phyloP scores from a whole-genome alignment of 805 yeast species.

The Teunomyces cretensis region DNA sequence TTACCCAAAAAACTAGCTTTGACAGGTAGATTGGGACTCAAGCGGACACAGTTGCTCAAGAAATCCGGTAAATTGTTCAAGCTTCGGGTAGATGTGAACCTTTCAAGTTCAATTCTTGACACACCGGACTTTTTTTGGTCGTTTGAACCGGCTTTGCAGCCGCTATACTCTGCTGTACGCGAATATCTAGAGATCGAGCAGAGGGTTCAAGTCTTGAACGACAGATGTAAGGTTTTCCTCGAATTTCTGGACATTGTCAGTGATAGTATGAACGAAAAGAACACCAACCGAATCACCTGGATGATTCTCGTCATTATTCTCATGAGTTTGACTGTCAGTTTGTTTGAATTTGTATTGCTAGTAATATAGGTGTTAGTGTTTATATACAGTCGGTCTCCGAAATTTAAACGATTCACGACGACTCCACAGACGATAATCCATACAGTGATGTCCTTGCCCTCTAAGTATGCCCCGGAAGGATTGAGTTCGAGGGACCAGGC shows the following conservation, averaged over 20 bases:
- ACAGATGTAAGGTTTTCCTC: slow-evolving; percentile 87
- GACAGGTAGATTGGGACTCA: slow-evolving; percentile 83
- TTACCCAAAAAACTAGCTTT: slow-evolving; percentile 87
- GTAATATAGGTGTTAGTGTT: slow-evolving; percentile 21
- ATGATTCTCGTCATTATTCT: slow-evolving; percentile 82
- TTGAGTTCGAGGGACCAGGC: slow-evolving; percentile 23
- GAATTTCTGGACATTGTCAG: slow-evolving; percentile 92
- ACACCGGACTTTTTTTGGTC: slow-evolving; percentile 98
- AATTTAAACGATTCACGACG: background rate
- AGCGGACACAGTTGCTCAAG: slow-evolving; percentile 77
- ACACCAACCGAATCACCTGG: slow-evolving; percentile 89
- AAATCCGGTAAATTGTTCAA: slow-evolving; percentile 91
- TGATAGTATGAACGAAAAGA: slow-evolving; percentile 90
- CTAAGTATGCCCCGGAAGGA: slow-evolving; percentile 39
- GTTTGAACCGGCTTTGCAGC: slow-evolving; percentile 89
- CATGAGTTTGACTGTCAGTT: slow-evolving; percentile 72
- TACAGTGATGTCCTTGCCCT: slow-evolving; percentile 25
- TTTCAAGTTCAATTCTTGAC: slow-evolving; percentile 86
- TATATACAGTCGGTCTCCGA: background rate
- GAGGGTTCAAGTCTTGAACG: slow-evolving; percentile 89
- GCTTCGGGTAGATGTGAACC: slow-evolving; percentile 87
- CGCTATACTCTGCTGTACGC: slow-evolving; percentile 82
- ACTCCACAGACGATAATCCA: background rate
- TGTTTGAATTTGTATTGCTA: slow-evolving; percentile 65
- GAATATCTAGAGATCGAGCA: slow-evolving; percentile 95